Evolutionary conservation across 2,329 filamentous ascomycete genomes (phyloP), one percentile per base, ranked within the genome.

Genomic region (Emergomyces africanus): DNA sequence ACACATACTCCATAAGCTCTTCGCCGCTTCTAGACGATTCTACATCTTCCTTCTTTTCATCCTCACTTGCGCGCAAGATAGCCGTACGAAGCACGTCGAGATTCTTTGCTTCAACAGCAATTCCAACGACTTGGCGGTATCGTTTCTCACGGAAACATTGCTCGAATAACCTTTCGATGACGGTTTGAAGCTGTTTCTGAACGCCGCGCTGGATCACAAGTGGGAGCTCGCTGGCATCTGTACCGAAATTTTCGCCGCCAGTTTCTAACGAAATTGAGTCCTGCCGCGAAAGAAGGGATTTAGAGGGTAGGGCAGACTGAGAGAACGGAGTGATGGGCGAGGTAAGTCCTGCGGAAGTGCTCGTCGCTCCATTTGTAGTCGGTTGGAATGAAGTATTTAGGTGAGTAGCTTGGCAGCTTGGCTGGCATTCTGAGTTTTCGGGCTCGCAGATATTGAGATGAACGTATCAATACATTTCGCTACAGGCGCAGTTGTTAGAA

Each of bases 391-490:
- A 86, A 10, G 88, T 91, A 65, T 87, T 86, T 53, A 95, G 79
- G 67, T 89, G 84, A 82, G 41, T 87, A 78, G 48, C 75, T 62
- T 78, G 59, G 74, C 75, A 61, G 72, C 77, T 61, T 75, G 78
- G 41, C 78, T 71, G 42, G 75, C 74, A 57, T 77, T 68, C 64
- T 81, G 71, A 62, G 79, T 75, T 76, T 79, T 79, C 71, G 79
- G 77, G 71, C 82, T 77, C 61, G 83, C 83, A 56, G 84, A 87
- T 57, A 91, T 81, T 61, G 89, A 86, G 69, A 99, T 96, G 77
- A 96, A 99, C 65, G 95, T 95, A 75, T 99, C 94, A 69, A 99
- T 85, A 71, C 94, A 99, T 81, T 95, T 96, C 61, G 92, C 83
- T 83, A 61, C 30, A 61, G n/a, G 15, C 50, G 53, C 50, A 15